Base-by-base conservation (phyloP, 2,329 filamentous ascomycete species). In the Colletotrichum limetticola region DNA sequence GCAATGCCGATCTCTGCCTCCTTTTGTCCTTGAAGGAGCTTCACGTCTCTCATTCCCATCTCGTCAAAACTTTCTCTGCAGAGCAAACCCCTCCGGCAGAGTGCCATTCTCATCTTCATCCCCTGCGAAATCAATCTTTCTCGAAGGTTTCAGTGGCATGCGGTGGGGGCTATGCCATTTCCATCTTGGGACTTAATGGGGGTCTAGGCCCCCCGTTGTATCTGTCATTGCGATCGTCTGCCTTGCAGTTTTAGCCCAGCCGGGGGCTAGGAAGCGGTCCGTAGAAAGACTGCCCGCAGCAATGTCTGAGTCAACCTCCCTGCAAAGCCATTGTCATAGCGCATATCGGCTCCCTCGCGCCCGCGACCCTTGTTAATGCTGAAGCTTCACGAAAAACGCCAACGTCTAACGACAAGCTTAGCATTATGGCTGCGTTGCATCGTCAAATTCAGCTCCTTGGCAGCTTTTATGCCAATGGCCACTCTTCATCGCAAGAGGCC, bases 221-320 rank as follows among this genome's bases (percentile, higher is more conserved):
- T 6, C 24, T 72, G 37, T 69, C 59, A 72, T 72, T 72, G 6
- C 5, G 70, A 72, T 72, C 70, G 42, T 56, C 70, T 53, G 1
- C 30, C 19, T 35, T 35, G 52, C 58, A 55, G 46, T 49, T 32
- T 62, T 62, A 26, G 46, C 59, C n/a, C 14, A 30, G 32, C 46
- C 57, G 35, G 46, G 37, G 32, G 26, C 49, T 30, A 30, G 57
- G 46, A 53, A 16, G 30, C 57, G 24, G 22, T 37, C 69, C 62
- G 42, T 61, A 26, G 7, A 12, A 37, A 26, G 11, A 37, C 37
- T 22, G 68, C 32, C 62, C 14, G 30, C 26, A 3, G 24, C 37
- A 42, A 42, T 24, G 66, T 55, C 32, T 26, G 42, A 72, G 66
- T 72, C 66, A 69, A 63, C n/a, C 57, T 59, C 59, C 66, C 19